These are phyloP conservation scores for Bjerkandera adusta DNA, from an alignment of 1,284 basidiomycete species.

Conservation along the genomic window DNA sequence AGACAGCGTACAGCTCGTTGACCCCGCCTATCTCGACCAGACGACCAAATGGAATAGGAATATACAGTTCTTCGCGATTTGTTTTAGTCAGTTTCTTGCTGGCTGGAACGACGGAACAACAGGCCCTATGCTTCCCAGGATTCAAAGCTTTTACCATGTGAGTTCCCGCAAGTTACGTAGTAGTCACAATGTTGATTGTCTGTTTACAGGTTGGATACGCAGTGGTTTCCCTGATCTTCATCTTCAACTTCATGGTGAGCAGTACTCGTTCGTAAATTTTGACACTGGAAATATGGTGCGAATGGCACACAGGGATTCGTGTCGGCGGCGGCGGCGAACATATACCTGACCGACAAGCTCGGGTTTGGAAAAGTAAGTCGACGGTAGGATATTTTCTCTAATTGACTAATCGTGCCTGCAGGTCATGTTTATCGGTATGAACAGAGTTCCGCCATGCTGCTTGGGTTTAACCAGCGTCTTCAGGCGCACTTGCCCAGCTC, in stretches of 20 bases:
- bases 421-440: not conserved
- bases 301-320: conserved; percentile 40
- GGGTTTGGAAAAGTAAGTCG: conserved; percentile 53
- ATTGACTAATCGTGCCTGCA: not conserved
- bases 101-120: conserved; percentile 64
- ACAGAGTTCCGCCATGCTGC: not conserved
- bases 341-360: conserved; percentile 46
- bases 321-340: conserved; percentile 43
- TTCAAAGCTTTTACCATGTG: conserved; percentile 53
- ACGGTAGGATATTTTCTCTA: not conserved
- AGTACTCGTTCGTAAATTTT: not conserved
- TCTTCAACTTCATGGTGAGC: conserved; percentile 50
- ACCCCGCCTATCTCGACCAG: too few relatives aligned
- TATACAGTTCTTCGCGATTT: conserved; percentile 39
- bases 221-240: conserved; percentile 55
- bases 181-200: not conserved
- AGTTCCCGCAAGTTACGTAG: conserved; percentile 7
- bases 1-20: too few relatives aligned
- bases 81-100: conserved; percentile 39
- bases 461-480: not conserved
- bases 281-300: not conserved
- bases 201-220: conserved; percentile 37
- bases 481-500: conserved; percentile 34
- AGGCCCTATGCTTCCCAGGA: conserved; percentile 54
- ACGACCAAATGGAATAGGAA: conserved; percentile 15